phyloP scores from a whole-genome alignment of 441 rosid genomes.

The Theobroma grandiflorum region DNA sequence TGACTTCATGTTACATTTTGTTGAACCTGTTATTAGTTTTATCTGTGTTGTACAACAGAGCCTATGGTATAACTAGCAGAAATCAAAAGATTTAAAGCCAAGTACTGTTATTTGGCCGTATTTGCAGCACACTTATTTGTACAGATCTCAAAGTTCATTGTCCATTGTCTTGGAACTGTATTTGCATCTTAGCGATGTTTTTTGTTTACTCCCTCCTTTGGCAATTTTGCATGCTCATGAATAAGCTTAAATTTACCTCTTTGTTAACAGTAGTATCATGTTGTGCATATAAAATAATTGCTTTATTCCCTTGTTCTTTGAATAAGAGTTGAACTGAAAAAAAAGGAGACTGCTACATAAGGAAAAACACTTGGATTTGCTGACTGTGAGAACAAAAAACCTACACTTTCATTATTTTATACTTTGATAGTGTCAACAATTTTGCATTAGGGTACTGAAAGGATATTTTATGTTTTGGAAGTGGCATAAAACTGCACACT shows the following conservation, averaged over 20 bases:
- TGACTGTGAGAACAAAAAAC: slow-evolving; percentile 5
- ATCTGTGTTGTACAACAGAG: background rate
- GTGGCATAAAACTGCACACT: background rate
- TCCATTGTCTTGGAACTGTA: background rate
- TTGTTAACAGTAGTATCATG: slow-evolving; percentile 2
- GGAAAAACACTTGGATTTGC: background rate
- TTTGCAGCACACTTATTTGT: background rate
- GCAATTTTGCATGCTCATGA: slow-evolving; percentile 3
- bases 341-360: background rate
- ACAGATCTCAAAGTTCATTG: background rate
- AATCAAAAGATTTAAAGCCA: background rate
- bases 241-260: background rate
- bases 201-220: background rate
- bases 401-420: background rate
- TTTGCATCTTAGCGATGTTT: background rate
- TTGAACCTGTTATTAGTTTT: background rate
- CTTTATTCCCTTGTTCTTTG: background rate
- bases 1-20: slow-evolving; percentile 4
- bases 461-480: slow-evolving; percentile 11
- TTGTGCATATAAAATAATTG: background rate
- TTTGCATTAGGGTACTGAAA: background rate
- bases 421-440: background rate
- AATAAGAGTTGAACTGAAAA: background rate
- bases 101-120: background rate
- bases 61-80: slow-evolving; percentile 10